Evolutionary conservation across 1,284 basidiomycete genomes (phyloP), one percentile per base, ranked within the genome.

Genomic region (Omphalotus olearius): DNA sequence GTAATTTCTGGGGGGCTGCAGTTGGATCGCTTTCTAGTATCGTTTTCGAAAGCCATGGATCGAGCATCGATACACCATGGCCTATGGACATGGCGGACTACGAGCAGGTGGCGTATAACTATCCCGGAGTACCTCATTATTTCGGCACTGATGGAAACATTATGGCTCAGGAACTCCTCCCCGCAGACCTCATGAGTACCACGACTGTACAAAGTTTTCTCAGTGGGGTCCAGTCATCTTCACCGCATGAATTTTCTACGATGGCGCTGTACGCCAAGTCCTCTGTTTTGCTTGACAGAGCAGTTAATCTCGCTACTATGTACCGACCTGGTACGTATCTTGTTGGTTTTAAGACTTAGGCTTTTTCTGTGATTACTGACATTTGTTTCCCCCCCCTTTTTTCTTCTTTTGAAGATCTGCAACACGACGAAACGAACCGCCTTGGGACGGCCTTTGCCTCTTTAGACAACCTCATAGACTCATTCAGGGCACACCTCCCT

Each of bases 31-130:
- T 47, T 13, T 45, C 50, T 1, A 71, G 68, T 41, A 68, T 76
- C 18, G 66, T 70, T 18, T 65, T 76, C 35, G 73, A 76, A 54
- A 68, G 70, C 3, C 72, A 72, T 33, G 72, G 72, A 1, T 69
- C 72, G 56, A 69, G 67, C 52, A 74, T 82, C 11, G 80, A 82
- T 56, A 77, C 78, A 1, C 79, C 80, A 4, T 83, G 80, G 78
- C 79, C 79, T n/a, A 57, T 78, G 45, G 73, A 79, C 44, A 67
- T 73, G 55, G 60, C 67, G n/a, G 63, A 66, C 41, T 79, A 76
- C 58, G 64, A 70, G 56, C 69, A 75, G 61, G 78, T 79, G 58
- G 57, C 67, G 40, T 45, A 14, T 18, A 28, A 11, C 40, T 36
- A 11, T 37, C 23, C 11, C 28, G 40, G 25, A 23, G 44, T 43